Evolutionary conservation across 495 filamentous ascomycete genomes (phyloP), one percentile per base, ranked within the genome.

Genomic region (Podospora appendiculata): DNA sequence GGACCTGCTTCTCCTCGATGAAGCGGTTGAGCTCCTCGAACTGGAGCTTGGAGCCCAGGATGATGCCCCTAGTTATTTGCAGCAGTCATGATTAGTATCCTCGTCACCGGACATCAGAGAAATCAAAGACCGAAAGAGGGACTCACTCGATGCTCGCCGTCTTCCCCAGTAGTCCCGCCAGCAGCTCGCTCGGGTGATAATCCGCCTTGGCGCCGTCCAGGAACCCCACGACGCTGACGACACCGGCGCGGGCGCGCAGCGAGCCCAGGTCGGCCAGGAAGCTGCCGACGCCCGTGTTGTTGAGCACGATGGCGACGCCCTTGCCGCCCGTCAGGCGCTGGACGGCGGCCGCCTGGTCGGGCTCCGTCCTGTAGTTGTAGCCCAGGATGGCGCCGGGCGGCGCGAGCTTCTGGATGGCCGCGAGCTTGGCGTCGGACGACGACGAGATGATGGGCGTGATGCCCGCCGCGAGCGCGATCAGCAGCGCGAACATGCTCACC

Each of bases 401-500:
- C 9, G 4, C 41, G 2, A 53, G 45, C 18, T 50, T 51, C 13
- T 32, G 38, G 40, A 41, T 34, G 8, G 48, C 45, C 6, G 53
- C 49, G 8, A 68, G 58, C 25, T 64, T 58, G 19, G 48, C 50
- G 34, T 74, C 68, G 0, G 67, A 68, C 0, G 67, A 71, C 0
- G 71, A 74, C 0, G 63, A 70, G 54, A 72, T 71, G 48, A 72
- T 71, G 6, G 63, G 57, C 6, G 25, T 58, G 35, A 66, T 47
- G n/a, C 62, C 62, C 2, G 48, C 57, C 0, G 57, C 63, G 13
- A 67, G 46, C 14, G 43, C 47, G 49, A 65, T 40, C n/a, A 58
- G 51, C 13, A 60, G 52, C 0, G 55, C 45, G 17, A 56, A 58
- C 43, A 60, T 48, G 52, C 50, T 54, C 10, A 60, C 58, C 18